Conservation (phyloP, 495 filamentous ascomycete species). For the Xylaria telfairii region DNA sequence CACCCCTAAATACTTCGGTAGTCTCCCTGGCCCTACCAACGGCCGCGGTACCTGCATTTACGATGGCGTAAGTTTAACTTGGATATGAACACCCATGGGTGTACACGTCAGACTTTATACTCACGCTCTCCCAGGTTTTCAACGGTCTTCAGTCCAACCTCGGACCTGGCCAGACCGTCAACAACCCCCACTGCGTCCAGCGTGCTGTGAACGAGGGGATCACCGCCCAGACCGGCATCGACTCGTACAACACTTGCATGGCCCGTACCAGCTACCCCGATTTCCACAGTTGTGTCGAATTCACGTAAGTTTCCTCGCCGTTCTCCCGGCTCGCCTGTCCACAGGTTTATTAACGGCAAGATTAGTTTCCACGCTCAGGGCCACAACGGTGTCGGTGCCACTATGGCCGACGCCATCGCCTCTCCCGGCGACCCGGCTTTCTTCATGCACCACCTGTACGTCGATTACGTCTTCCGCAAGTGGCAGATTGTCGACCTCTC, state of each 20-base stretch:
- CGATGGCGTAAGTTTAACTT: slow-evolving; percentile 44
- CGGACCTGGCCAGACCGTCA: slow-evolving; percentile 39
- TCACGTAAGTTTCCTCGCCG: slow-evolving; percentile 35
- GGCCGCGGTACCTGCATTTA: slow-evolving; percentile 40
- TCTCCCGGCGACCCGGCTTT: slow-evolving; percentile 67
- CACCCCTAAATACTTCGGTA: slow-evolving; percentile 39
- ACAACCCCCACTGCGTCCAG: slow-evolving; percentile 44
- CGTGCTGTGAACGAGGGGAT: slow-evolving; percentile 41
- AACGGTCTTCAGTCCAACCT: slow-evolving; percentile 40
- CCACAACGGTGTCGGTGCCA: slow-evolving; percentile 50
- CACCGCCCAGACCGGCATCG: slow-evolving; percentile 35
- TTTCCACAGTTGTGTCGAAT: slow-evolving; percentile 43
- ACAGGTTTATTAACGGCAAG: not conserved
- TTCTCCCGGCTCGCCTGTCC: not conserved
- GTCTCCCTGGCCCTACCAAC: slow-evolving; percentile 37
- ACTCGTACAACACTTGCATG: slow-evolving; percentile 39
- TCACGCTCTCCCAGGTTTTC: slow-evolving; percentile 34
- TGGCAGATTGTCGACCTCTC: slow-evolving; percentile 57
- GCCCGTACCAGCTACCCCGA: slow-evolving; percentile 38
- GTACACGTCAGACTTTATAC: not conserved
- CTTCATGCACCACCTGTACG: slow-evolving; percentile 68
- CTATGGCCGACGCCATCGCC: slow-evolving; percentile 59
- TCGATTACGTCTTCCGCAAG: slow-evolving; percentile 69
- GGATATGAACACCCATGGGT: not conserved
- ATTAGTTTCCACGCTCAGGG: slow-evolving; percentile 38